Evolutionary conservation across 129 eudicot species (phyloP), one percentile per base, ranked within the genome.

Genomic region (Artemisia tridentata): DNA sequence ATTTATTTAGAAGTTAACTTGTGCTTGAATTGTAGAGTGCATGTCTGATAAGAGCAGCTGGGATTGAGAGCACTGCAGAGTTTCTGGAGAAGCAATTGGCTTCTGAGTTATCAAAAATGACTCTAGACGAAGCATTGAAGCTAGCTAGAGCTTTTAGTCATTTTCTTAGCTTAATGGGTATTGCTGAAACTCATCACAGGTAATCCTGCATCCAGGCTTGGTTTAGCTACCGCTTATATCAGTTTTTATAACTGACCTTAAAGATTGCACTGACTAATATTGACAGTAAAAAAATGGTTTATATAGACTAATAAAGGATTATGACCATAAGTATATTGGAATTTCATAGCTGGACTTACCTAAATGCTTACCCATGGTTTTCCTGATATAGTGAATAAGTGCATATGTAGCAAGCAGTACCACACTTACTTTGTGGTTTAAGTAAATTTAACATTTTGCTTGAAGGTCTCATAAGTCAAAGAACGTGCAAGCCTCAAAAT

Each of bases 131-230:
- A 81, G 96, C 96, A 31, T 56, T 90, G 25, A 78, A 75, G 47
- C 84, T 89, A 21, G 98, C 95, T 53, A 83, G 98, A 58, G 90
- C 90, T 45, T 87, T 89, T 76, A 92, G 96, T 79, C 98, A 89
- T 77, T 90, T 83, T 78, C 92, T 92, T 54, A 84, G 81, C 56
- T 84, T 92, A 75, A 86, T 86, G 85, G 90, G 90, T 27, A 89
- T 92, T 76, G 98, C 98, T 68, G 98, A 92, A 80, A 87, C 98
- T 73, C 96, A 92, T 80, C 98, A 92, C 79, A 89, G 96, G 98
- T 89, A 76, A 60, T 52, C 47, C 34, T 45, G 50, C 17, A 52
- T 73, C 54, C 67, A 68, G 58, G 64, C 58, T 78, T 75, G 41
- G 46, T 59, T 18, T 21, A 7, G 7, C 21, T 43, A 57, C 68